Evolutionary conservation across 768 basidiomycete genomes (phyloP), one percentile per base, ranked within the genome.

Genomic region (Suillus spraguei): DNA sequence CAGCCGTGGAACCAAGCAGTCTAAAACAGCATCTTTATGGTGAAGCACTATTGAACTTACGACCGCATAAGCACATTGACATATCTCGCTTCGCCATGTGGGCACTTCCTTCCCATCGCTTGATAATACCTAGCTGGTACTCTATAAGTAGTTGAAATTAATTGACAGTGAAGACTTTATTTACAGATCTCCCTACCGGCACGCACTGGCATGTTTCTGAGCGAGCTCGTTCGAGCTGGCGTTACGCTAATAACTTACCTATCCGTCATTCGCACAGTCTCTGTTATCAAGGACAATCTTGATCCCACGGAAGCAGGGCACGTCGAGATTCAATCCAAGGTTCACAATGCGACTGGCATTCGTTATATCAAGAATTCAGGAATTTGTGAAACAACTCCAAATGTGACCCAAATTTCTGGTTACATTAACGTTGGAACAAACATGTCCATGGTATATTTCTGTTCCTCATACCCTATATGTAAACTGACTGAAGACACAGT

Each of bases 351-450:
- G 46, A 70, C 70, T 11, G 69, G 64, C 20, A 68, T 88, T 5
- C 80, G 83, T 9, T 87, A 81, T 71, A 79, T 87, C 22, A 74
- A 78, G 6, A 80, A 88, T 66, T 88, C 87, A 2, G 87, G 86
- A 0, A 77, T 89, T 4, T 88, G 88, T 67, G 87, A 90, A 71
- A 88, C 87, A 8, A 88, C 88, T 0, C 82, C 86, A 0, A 83
- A 82, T 0, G 87, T 89, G 1, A 71, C 74, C n/a, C 87, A 88
- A 66, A 77, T 85, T 42, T 88, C 86, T 0, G 88, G 88, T 1
- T 90, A 89, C 68, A 76, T 87, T 11, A 81, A 87, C 46, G 74
- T 89, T 33, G 84, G 82, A 11, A 75, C 68, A 14, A 82, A 85
- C 60, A 86, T 85, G 81, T 85, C 85, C 0, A 84, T 86, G 83